Conservation (phyloP, 371 early-diverging fungal genomes). For the Circinella umbellata region DNA sequence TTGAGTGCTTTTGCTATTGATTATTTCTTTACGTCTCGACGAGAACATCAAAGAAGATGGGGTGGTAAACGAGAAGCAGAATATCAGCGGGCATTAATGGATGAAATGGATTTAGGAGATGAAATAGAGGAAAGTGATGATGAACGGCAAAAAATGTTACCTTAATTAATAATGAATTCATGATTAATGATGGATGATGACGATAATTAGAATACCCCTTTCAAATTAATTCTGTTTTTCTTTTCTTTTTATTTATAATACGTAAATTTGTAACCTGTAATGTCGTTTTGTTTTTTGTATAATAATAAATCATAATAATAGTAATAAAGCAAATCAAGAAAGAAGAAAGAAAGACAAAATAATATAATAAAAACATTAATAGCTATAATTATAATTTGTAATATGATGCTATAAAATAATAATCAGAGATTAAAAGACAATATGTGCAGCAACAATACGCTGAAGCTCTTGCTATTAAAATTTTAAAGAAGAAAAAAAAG, state of each 20-base stretch:
- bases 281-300: not conserved
- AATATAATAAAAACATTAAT: not conserved
- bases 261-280: no score
- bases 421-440: slow-evolving; percentile 40
- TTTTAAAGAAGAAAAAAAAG: not conserved
- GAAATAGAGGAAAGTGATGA: slow-evolving; percentile 25
- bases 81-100: slow-evolving; percentile 49
- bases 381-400: not conserved
- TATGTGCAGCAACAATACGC: slow-evolving; percentile 52
- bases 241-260: not conserved
- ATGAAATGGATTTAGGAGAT: slow-evolving; percentile 31
- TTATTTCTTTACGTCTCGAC: slow-evolving; percentile 27
- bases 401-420: not conserved
- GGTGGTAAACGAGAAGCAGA: slow-evolving; percentile 48
- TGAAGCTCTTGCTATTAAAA: slow-evolving; percentile 40
- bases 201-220: no score
- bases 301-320: not conserved
- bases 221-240: not conserved
- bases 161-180: not conserved
- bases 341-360: not conserved
- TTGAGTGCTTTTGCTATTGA: slow-evolving; percentile 31
- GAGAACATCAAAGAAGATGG: slow-evolving; percentile 39
- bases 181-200: no score
- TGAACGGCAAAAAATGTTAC: not conserved
- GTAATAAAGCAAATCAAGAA: not conserved